Evolutionary conservation across 2,329 filamentous ascomycete genomes (phyloP).

Genomic region (Ustulina deusta): DNA sequence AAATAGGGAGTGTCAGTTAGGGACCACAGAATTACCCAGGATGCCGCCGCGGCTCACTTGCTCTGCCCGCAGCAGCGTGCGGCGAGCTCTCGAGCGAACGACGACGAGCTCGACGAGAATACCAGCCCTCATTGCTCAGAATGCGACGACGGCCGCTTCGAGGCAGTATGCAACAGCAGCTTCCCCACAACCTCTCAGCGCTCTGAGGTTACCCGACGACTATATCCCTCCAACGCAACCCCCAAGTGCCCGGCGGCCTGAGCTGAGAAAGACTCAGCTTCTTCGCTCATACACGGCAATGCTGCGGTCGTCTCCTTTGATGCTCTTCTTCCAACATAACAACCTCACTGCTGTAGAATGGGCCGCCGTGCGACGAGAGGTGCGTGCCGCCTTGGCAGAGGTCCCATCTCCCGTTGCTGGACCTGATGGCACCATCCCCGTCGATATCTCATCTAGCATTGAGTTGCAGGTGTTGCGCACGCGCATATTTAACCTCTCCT

Average conservation of each 20-base stretch:
- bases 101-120: slow-evolving; percentile 39
- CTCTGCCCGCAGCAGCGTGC: slow-evolving; percentile 43
- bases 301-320: slow-evolving; percentile 84
- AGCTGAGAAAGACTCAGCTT: slow-evolving; percentile 91
- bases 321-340: slow-evolving; percentile 83
- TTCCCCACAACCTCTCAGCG: slow-evolving; percentile 39
- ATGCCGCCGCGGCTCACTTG: slow-evolving; percentile 48
- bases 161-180: slow-evolving; percentile 48
- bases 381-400: slow-evolving; percentile 62
- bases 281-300: slow-evolving; percentile 87
- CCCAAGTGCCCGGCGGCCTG: slow-evolving; percentile 85
- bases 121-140: slow-evolving; percentile 36
- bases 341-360: slow-evolving; percentile 79
- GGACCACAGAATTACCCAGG: slow-evolving; percentile 11
- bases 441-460: slow-evolving; percentile 69
- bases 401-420: slow-evolving; percentile 54
- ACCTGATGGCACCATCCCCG: slow-evolving; percentile 55
- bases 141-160: slow-evolving; percentile 32
- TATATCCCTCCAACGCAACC: slow-evolving; percentile 79
- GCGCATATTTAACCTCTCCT: slow-evolving; percentile 86
- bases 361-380: slow-evolving; percentile 77
- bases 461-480: slow-evolving; percentile 88
- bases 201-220: slow-evolving; percentile 57
- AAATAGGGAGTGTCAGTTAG: not conserved
- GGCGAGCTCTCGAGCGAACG: slow-evolving; percentile 42